These are phyloP conservation scores for Fusarium sp. DNA, from an alignment of 2,329 filamentous ascomycete genomes.

Conservation along the genomic window DNA sequence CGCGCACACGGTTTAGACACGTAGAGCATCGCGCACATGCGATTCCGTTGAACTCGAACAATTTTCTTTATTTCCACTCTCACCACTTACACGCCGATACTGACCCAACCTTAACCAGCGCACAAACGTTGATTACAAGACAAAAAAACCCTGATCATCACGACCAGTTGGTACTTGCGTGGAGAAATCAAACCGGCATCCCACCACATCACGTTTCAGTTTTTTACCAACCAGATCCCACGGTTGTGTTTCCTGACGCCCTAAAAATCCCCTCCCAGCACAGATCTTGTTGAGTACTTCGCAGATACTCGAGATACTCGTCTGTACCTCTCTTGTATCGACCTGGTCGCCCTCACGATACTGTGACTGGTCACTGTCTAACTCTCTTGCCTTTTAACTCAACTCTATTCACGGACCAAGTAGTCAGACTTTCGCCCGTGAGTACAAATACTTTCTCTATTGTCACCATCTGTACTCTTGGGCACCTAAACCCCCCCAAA, in stretches of 20 bases:
- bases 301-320: conserved; percentile 36
- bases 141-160: neutral
- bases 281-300: conserved; percentile 38
- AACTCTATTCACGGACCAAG: conserved; percentile 4
- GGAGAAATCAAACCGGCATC: conserved; percentile 23
- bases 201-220: conserved; percentile 17
- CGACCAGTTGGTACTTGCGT: conserved; percentile 26
- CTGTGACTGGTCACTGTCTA: conserved; percentile 38
- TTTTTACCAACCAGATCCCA: conserved; percentile 32
- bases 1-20: conserved; percentile 20
- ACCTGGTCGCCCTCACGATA: conserved; percentile 30
- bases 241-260: conserved; percentile 28
- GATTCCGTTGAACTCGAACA: neutral
- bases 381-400: conserved; percentile 3
- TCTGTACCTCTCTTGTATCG: conserved; percentile 42
- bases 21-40: conserved; percentile 1
- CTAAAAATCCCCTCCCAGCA: conserved; percentile 26
- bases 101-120: conserved; percentile 10
- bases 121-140: neutral
- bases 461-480: conserved; percentile 25
- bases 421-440: conserved; percentile 47
- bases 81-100: neutral
- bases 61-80: neutral
- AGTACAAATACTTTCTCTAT: conserved; percentile 42
- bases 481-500: neutral